Evolutionary conservation across 225 moss, liverwort and hornwort species (phyloP), one percentile per base, ranked within the genome.

Genomic region (Thuidium tamariscinum): DNA sequence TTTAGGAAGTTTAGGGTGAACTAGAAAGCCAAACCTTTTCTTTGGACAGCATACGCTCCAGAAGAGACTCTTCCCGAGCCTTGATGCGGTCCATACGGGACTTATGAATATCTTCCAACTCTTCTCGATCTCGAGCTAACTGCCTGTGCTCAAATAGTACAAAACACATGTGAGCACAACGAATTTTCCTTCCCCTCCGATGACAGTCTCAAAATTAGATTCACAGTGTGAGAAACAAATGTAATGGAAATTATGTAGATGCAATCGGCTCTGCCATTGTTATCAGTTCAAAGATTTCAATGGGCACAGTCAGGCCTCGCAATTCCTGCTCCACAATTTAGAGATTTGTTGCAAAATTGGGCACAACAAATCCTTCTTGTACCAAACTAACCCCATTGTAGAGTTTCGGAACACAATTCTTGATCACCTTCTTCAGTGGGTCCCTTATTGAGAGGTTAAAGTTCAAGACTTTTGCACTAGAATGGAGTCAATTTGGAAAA

Each of bases 91-190:
- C 91, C 88, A 98, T 88, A 37, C 95, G 92, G 21, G 89, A 89
- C 88, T 93, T 94, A 54, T 95, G 94, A 74, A 96, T 93, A 84
- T 95, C 92, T 86, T 98, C 95, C 88, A 95, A 89, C 85, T 98
- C 96, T 73, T 95, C 95, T 66, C 95, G 88, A 82, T 95, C 95
- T 85, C 89, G 88, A 22, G 94, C 89, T 77, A 95, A 93, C 86
- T 96, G 95, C 65, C 97, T 98, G 84, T 10, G 72, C 65, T 79
- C 85, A 42, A 72, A 87, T 4, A 64, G 41, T 71, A 17, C 23
- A 83, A 44, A 74, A 74, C 49, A 59, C 13, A 10, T 27, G 7
- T 54, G 56, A 68, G 71, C 19, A 68, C 60, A 79, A 74, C 55
- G 34, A 39, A 81, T n/a, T 42, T 5, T 15, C 23, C 41, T 64